These are phyloP conservation scores for Mycotypha africana DNA, from an alignment of 371 early-diverging fungal genomes.

Conservation along the genomic window DNA sequence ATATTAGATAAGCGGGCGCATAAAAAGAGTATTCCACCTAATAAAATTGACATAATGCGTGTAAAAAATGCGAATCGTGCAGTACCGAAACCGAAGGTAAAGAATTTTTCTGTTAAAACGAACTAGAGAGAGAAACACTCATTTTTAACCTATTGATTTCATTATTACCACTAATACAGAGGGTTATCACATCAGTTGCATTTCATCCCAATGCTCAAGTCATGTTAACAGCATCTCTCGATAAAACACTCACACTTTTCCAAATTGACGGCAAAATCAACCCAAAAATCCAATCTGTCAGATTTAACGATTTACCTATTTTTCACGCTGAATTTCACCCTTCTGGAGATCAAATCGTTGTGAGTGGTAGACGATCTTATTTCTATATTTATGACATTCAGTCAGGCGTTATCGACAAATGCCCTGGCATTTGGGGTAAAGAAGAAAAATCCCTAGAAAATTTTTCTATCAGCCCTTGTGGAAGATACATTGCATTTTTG, in stretches of 20 bases:
- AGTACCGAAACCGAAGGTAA: slow-evolving; percentile 18
- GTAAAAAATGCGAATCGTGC: slow-evolving; percentile 71
- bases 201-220: slow-evolving; percentile 93
- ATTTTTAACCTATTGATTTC: background rate
- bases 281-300: slow-evolving; percentile 79
- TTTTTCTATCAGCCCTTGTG: slow-evolving; percentile 59
- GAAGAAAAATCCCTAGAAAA: slow-evolving; percentile 62
- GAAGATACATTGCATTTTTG: slow-evolving; percentile 67
- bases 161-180: slow-evolving; percentile 22
- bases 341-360: slow-evolving; percentile 68
- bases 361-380: slow-evolving; percentile 67
- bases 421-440: slow-evolving; percentile 69
- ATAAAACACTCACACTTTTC: slow-evolving; percentile 82
- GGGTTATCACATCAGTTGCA: slow-evolving; percentile 61
- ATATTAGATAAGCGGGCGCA: slow-evolving; percentile 36
- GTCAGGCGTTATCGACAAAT: slow-evolving; percentile 61
- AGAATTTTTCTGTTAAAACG: too few species aligned
- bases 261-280: slow-evolving; percentile 89
- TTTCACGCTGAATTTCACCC: slow-evolving; percentile 69
- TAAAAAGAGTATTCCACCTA: slow-evolving; percentile 39
- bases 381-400: slow-evolving; percentile 88
- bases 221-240: slow-evolving; percentile 78
- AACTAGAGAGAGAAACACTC: background rate
- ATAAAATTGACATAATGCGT: slow-evolving; percentile 57
- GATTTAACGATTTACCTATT: slow-evolving; percentile 79